Evolutionary conservation across 176 grass and related monocot species (phyloP), one percentile per base, ranked within the genome.

Genomic region (Echinochloa phyllopogon): DNA sequence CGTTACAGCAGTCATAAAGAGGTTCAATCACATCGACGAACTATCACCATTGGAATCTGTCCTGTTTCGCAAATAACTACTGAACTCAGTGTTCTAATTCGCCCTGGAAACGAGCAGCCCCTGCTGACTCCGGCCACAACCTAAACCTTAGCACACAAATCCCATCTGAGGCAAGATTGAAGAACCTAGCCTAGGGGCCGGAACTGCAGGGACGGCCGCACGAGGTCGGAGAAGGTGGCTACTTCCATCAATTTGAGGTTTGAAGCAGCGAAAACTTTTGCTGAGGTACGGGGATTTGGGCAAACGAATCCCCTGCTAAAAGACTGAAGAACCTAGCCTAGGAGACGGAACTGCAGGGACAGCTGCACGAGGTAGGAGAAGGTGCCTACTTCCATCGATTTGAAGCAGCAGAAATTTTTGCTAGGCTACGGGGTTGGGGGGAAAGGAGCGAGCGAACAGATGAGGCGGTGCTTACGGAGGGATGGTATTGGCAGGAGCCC

Each of bases 401-500:
- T 25, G 23, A 61, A 11, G 16, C 18, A 39, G 29, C 8, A 25
- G 3, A 58, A 18, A 12, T 15, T 44, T 49, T 27, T 24, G 11
- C 39, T 14, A 21, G 20, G 24, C 4, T n/a, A 24, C 47, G 24
- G 25, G 53, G 47, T 47, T 52, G 13, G 23, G 29, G 10, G 10
- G 37, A 37, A 21, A 38, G 77, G 2, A 20, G 14, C 66, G 2
- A 20, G 14, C 66, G 13, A 17, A 20, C 8, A 62, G 69, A 14
- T 52, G 65, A 17, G 69, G 17, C 13, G 21, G 59, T 20, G 72
- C 93, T 88, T 92, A 98, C 96, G 81, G 91, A 92, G 71, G 91
- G 72, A 65, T 98, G 96, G 78, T 95, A 94, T 16, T 85, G 83
- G 89, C 93, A 98, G 79, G 83, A 94, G 59, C 91, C 96, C 14